phyloP scores from a whole-genome alignment of 257 asterid species.

The Rauvolfia tetraphylla region DNA sequence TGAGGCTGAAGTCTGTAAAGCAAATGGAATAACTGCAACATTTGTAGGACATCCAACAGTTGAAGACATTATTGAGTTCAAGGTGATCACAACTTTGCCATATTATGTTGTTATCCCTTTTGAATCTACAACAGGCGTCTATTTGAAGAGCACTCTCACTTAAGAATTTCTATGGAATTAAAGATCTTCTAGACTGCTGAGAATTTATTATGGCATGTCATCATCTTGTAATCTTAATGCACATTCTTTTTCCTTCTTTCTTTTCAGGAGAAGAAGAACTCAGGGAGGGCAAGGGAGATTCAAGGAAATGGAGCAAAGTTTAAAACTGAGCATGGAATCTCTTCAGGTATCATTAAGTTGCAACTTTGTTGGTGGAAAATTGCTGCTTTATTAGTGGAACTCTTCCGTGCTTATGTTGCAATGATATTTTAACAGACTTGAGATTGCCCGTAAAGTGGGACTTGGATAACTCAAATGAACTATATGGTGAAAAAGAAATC shows the following conservation, averaged over 20 bases:
- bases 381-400: conserved; percentile 3
- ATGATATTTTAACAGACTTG: neutral
- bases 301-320: conserved; percentile 62
- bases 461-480: neutral
- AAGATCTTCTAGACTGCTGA: neutral
- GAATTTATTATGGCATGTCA: neutral
- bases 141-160: neutral
- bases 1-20: conserved; percentile 70
- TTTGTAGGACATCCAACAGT: conserved; percentile 95
- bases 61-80: conserved; percentile 65
- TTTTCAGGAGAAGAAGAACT: conserved; percentile 41
- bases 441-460: neutral
- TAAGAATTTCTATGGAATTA: neutral
- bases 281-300: conserved; percentile 39
- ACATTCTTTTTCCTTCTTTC: neutral
- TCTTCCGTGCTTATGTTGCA: neutral
- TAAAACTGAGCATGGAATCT: conserved; percentile 50
- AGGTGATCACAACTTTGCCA: conserved; percentile 34
- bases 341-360: conserved; percentile 49
- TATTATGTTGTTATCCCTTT: neutral
- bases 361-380: conserved; percentile 11
- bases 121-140: neutral
- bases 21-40: conserved; percentile 74
- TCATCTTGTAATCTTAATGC: neutral
- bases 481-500: neutral